These are phyloP conservation scores for Cryoendolithus antarcticus DNA, from an alignment of 2,329 filamentous ascomycete genomes.

Conservation along the genomic window DNA sequence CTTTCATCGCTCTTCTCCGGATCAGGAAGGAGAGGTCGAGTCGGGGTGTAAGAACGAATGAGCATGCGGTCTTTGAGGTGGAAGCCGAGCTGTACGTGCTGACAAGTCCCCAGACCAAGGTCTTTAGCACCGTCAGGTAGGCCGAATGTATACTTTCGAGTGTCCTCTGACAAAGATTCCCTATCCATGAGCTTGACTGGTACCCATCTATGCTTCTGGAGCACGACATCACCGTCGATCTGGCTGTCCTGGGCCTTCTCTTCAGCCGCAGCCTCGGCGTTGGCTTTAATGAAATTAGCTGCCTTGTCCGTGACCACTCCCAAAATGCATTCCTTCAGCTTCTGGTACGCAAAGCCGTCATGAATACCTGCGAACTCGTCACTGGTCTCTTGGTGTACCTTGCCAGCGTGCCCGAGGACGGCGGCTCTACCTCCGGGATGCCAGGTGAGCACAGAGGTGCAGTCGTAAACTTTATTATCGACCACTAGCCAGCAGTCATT, in stretches of 20 bases:
- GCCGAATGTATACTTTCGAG: slow-evolving; percentile 34
- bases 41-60: slow-evolving; percentile 40
- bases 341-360: slow-evolving; percentile 39
- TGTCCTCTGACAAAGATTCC: slow-evolving; percentile 32
- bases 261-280: slow-evolving; percentile 29
- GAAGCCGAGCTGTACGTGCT: slow-evolving; percentile 43
- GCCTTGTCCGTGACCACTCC: slow-evolving; percentile 39
- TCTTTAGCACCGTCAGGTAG: slow-evolving; percentile 29
- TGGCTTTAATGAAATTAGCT: slow-evolving; percentile 34
- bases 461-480: slow-evolving; percentile 40
- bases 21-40: slow-evolving; percentile 29
- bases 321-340: slow-evolving; percentile 40
- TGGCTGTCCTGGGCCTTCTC: slow-evolving; percentile 21
- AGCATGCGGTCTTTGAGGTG: slow-evolving; percentile 41
- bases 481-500: slow-evolving; percentile 44
- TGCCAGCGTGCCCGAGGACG: slow-evolving; percentile 38
- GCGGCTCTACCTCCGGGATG: slow-evolving; percentile 39
- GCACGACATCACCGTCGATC: slow-evolving; percentile 21
- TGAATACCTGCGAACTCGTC: slow-evolving; percentile 40
- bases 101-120: slow-evolving; percentile 38
- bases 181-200: slow-evolving; percentile 31
- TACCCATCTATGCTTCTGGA: slow-evolving; percentile 36
- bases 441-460: slow-evolving; percentile 35
- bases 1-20: slow-evolving; percentile 13
- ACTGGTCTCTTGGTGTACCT: slow-evolving; percentile 37